phyloP scores from a whole-genome alignment of 139 green algal genomes.

The Ulvella scutata region DNA sequence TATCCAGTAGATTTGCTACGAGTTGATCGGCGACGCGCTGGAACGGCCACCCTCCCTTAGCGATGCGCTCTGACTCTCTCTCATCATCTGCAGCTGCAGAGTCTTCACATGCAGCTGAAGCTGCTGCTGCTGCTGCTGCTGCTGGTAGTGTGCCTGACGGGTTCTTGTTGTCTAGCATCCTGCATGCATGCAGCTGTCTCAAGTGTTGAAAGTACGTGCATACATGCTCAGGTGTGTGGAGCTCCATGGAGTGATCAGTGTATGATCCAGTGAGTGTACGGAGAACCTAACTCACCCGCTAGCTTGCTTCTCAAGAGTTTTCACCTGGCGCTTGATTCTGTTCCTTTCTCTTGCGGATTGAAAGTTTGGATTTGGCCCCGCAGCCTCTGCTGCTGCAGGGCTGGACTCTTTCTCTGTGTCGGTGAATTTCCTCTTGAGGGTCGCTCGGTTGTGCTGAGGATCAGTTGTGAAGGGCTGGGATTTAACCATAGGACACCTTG shows the following conservation, averaged over 20 bases:
- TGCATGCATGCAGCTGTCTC: no score
- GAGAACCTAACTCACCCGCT: background rate
- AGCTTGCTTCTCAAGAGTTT: conserved; percentile 21
- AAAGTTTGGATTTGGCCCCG: background rate
- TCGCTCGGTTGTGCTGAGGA: background rate
- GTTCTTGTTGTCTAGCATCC: no score
- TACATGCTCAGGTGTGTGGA: no score
- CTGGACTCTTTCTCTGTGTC: background rate
- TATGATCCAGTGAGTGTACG: no score
- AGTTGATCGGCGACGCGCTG: conserved; percentile 57
- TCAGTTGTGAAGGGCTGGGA: background rate
- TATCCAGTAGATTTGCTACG: conserved; percentile 47
- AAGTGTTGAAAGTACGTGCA: no score
- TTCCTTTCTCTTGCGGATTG: conserved; percentile 60
- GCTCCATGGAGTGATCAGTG: no score
- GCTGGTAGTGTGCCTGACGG: no score
- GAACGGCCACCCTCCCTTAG: conserved; percentile 68
- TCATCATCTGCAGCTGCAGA: background rate
- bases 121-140: conserved; percentile 7
- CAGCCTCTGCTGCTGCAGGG: background rate
- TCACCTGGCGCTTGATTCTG: conserved; percentile 66
- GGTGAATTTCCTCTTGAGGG: background rate
- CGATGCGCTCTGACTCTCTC: conserved; percentile 29
- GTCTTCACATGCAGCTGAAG: background rate
- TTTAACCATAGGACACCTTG: no score